Percentiles rank a stretch among this genome's conserved stretches.
Conservation (phyloP, 176 grass and related monocot species). For the Eleusine indica region DNA sequence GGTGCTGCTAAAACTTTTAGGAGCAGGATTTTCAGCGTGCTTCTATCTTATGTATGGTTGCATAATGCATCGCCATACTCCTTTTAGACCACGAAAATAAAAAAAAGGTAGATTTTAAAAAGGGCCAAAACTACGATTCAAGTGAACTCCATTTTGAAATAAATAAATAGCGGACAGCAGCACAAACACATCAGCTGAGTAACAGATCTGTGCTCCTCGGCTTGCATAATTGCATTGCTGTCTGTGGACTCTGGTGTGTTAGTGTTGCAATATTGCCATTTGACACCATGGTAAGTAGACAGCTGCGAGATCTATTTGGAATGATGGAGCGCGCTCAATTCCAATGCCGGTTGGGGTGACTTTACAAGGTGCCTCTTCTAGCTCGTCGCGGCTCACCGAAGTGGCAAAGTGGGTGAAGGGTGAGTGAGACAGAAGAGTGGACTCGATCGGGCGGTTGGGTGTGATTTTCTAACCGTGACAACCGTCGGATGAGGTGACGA, state of each 20-base stretch:
- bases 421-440: neutral
- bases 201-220: neutral
- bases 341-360: neutral
- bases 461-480: no score
- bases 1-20: neutral
- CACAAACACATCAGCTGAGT: neutral
- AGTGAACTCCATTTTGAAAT: neutral
- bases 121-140: neutral
- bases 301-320: neutral
- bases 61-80: neutral
- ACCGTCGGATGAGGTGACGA: neutral
- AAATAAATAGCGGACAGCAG: neutral
- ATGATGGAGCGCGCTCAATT: neutral
- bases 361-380: neutral
- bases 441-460: no score
- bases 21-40: neutral
- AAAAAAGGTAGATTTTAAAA: neutral
- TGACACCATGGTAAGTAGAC: neutral
- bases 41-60: neutral
- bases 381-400: neutral
- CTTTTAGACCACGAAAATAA: neutral
- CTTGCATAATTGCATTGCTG: neutral
- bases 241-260: neutral
- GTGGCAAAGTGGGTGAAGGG: slow-evolving; percentile 26
- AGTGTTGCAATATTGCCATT: neutral